Conservation (phyloP, 352 stramenopile genomes). For the Phytophthora citricola region DNA sequence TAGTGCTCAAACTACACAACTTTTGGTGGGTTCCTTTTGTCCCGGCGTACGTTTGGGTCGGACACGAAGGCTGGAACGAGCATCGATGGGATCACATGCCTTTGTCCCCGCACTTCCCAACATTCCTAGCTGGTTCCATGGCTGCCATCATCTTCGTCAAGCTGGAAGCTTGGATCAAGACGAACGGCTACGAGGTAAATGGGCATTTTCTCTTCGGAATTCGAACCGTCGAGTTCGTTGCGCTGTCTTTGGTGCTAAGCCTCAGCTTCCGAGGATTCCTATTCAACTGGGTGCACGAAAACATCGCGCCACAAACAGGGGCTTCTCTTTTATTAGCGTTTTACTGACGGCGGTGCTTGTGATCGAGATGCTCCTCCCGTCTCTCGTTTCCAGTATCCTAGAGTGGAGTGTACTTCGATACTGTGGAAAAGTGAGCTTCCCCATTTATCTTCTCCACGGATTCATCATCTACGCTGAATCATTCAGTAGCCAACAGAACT, state of each 20-base stretch:
- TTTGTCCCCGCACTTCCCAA: slow-evolving; percentile 27
- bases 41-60: slow-evolving; percentile 33
- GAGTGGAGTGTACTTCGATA: slow-evolving; percentile 31
- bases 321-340: slow-evolving; percentile 34
- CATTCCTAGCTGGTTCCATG: slow-evolving; percentile 30
- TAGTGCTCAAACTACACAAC: slow-evolving; percentile 15
- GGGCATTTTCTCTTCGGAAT: slow-evolving; percentile 10
- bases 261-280: slow-evolving; percentile 27
- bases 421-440: slow-evolving; percentile 52
- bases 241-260: slow-evolving; percentile 33
- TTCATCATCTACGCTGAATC: slow-evolving; percentile 38
- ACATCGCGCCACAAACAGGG: slow-evolving; percentile 14
- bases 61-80: slow-evolving; percentile 20
- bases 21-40: slow-evolving; percentile 37
- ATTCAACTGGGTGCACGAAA: slow-evolving; percentile 33
- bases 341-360: slow-evolving; percentile 40
- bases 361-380: slow-evolving; percentile 42
- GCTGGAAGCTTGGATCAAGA: slow-evolving; percentile 20
- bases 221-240: slow-evolving; percentile 19
- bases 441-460: slow-evolving; percentile 49
- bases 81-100: slow-evolving; percentile 32
- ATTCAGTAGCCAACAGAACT: slow-evolving; percentile 6
- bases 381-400: slow-evolving; percentile 18
- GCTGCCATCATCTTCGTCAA: slow-evolving; percentile 41
- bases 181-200: slow-evolving; percentile 10